A percentile compares a stretch with the other conserved stretches of the same genome.
These are phyloP conservation scores for Aaosphaeria arxii DNA, from an alignment of 2,329 filamentous ascomycete species.

Conservation along the genomic window DNA sequence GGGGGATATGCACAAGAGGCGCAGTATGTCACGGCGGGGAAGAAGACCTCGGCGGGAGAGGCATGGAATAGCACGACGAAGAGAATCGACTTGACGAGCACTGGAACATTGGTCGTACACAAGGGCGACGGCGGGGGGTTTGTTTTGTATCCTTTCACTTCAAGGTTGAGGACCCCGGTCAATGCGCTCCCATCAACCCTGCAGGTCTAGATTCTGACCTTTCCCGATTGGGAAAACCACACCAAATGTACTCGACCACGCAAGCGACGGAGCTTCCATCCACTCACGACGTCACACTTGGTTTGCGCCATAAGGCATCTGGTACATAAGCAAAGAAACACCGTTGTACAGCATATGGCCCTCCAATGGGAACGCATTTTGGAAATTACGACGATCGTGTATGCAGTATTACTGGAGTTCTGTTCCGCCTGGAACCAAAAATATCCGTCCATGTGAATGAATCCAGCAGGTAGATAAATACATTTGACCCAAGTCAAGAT, in stretches of 20 bases:
- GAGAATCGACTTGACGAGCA: not conserved
- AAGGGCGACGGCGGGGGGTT: slow-evolving; percentile 10
- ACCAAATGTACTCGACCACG: not conserved
- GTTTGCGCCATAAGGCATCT: not conserved
- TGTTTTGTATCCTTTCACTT: slow-evolving; percentile 15
- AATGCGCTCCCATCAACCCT: not conserved
- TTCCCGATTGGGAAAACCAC: not conserved
- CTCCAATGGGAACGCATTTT: too few species aligned
- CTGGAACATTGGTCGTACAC: slow-evolving; percentile 2
- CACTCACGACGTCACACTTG: not conserved
- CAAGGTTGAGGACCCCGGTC: slow-evolving; percentile 5
- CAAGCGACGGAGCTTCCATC: not conserved
- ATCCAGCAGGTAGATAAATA: not conserved
- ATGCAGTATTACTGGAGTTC: too few species aligned
- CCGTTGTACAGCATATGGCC: too few species aligned
- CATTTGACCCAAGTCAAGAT: too few species aligned
- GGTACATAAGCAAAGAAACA: too few species aligned
- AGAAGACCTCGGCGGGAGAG: not conserved
- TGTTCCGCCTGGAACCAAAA: not conserved
- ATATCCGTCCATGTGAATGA: not conserved
- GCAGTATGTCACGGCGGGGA: not conserved
- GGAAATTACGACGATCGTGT: too few species aligned
- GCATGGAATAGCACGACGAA: not conserved
- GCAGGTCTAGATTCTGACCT: not conserved
- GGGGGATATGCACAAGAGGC: slow-evolving; percentile 4